Evolutionary conservation across 345 rosid genomes (phyloP), one percentile per base, ranked within the genome.

Genomic region (Hypericum androsaemum): DNA sequence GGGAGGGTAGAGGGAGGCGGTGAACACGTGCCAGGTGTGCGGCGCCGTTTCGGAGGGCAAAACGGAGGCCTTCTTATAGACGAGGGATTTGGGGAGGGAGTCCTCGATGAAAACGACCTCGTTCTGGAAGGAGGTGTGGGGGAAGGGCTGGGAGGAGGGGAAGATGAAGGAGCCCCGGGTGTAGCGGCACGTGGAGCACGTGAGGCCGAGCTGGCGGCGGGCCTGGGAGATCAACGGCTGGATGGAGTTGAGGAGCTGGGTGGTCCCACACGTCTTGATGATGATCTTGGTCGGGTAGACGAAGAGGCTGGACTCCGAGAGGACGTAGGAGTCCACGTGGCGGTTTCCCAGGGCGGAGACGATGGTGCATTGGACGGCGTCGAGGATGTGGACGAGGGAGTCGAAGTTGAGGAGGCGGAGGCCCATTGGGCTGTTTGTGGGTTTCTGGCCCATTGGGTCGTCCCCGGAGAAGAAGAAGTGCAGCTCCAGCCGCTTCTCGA

Each of bases 251-350:
- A 92, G 88, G 37, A 92, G 86, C 64, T 85, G 94, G 17, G 99
- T 92, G 43, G 99, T 92, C 65, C 99, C 99, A 57, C 99, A 92
- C 8, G 99, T 92, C 70, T 92, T 92, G 80, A 92, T 88, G 65
- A 92, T 80, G 74, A 92, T 77, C 69, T 83, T 92, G 28, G 90
- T 81, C 40, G 99, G 99, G 68, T 88, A 92, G 5, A 92, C 88
- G 52, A 92, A 92, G 16, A 92, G 75, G 64, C 97, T 88, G 6
- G 99, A 92, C 63, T 92, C 99, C 5, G 98, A 92, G 66, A 92
- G 76, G 11, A 92, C 95, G 63, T 92, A 92, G 54, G 99, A 84
- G 52, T 92, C 99, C 42, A 92, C 79, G 65, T 61, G 74, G 6
- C 57, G 88, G 60, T 92, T 92, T 0, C 87, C 95, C 0, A 92